Percentiles rank a stretch among this genome's conserved stretches.
phyloP scores from a whole-genome alignment of 345 rosid genomes.

The Camelina sativa region DNA sequence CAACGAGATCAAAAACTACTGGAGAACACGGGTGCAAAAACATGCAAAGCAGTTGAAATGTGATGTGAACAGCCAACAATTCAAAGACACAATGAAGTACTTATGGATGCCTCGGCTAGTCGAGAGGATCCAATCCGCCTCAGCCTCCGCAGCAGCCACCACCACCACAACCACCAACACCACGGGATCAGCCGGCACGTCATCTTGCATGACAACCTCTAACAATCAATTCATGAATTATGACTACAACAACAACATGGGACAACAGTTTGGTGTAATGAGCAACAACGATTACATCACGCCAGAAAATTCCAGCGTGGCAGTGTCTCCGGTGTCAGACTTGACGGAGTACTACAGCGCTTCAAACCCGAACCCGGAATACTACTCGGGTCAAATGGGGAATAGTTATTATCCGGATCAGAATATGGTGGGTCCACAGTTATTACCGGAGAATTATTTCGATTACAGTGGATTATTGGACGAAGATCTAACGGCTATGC shows the following conservation, averaged over 20 bases:
- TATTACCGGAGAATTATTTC: conserved; percentile 48
- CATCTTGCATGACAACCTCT: conserved; percentile 45
- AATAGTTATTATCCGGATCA: conserved; percentile 53
- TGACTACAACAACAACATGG: conserved; percentile 43
- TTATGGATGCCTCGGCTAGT: conserved; percentile 90
- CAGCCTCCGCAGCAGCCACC: conserved; percentile 33
- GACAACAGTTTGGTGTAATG: conserved; percentile 40
- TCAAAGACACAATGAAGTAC: conserved; percentile 79
- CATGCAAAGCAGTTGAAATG: conserved; percentile 87
- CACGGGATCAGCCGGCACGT: conserved; percentile 41
- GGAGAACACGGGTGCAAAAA: conserved; percentile 97
- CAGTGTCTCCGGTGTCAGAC: conserved; percentile 67
- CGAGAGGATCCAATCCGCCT: conserved; percentile 83
- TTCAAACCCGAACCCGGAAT: conserved; percentile 52
- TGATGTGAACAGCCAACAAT: conserved; percentile 87
- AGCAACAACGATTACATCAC: conserved; percentile 49
- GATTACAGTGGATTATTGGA: conserved; percentile 50
- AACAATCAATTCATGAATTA: conserved; percentile 37
- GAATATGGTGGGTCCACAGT: conserved; percentile 48
- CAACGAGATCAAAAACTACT: conserved; percentile 93
- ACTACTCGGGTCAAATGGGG: conserved; percentile 51
- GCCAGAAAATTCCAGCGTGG: conserved; percentile 72
- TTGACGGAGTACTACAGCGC: conserved; percentile 66
- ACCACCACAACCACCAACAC: conserved; percentile 34
- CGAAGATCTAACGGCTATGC: conserved; percentile 41